phyloP scores from a whole-genome alignment of 169 alveolate species.

The Plasmodium inui region DNA sequence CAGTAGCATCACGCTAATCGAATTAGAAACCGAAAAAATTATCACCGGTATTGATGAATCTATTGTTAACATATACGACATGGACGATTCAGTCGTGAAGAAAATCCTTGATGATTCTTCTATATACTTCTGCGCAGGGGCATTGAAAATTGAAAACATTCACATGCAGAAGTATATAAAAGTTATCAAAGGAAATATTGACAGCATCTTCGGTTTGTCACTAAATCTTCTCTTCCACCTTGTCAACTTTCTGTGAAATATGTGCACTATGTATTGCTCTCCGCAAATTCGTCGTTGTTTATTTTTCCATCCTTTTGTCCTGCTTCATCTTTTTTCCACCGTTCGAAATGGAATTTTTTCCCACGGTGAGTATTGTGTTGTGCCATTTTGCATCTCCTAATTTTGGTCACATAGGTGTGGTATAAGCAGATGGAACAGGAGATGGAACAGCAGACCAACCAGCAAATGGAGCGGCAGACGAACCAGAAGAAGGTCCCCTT shows the following conservation, averaged over 20 bases:
- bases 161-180: constrained; percentile 42
- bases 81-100: constrained; percentile 24
- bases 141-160: constrained; percentile 57
- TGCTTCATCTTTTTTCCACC: not conserved
- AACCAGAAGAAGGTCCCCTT: not conserved
- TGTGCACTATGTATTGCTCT: not conserved
- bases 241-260: constrained; percentile 21
- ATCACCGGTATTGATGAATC: constrained; percentile 68
- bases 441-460: not conserved
- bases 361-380: not conserved
- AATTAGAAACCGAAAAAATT: constrained; percentile 23
- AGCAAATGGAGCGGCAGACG: not conserved
- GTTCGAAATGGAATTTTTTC: not conserved
- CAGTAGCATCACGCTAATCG: constrained; percentile 54
- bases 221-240: constrained; percentile 45
- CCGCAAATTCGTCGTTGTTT: not conserved
- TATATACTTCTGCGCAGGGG: constrained; percentile 69
- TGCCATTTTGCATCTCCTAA: not conserved
- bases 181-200: constrained; percentile 53
- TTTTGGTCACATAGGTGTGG: not conserved
- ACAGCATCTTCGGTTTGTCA: constrained; percentile 70
- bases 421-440: not conserved
- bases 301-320: not conserved
- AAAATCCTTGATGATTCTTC: constrained; percentile 30
- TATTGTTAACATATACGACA: constrained; percentile 10